Evolutionary conservation across 139 green algal genomes (phyloP).

Genomic region (Prasinococcaceae sp.): DNA sequence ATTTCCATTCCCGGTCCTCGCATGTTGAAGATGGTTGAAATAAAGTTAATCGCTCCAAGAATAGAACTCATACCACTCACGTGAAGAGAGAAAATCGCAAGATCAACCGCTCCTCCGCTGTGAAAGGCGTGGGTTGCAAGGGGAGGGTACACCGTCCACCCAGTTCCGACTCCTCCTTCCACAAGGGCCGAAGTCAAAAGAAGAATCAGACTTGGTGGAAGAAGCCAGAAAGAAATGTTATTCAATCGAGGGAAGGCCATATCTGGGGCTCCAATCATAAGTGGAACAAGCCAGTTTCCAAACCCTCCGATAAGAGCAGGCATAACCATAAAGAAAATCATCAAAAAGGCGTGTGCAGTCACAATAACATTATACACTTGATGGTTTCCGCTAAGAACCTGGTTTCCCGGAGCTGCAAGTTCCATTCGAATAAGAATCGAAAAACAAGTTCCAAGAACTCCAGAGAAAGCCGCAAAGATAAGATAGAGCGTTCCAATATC

Average conservation of each 20-base stretch:
- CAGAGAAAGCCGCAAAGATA: slow-evolving; percentile 34
- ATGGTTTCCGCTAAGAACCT: slow-evolving; percentile 26
- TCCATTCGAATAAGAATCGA: slow-evolving; percentile 33
- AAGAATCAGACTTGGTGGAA: slow-evolving; percentile 4
- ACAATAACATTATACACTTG: slow-evolving; percentile 42
- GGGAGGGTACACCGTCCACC: slow-evolving; percentile 13
- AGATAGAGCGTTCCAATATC: slow-evolving; percentile 45
- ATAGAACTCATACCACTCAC: slow-evolving; percentile 14
- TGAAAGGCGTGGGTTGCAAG: slow-evolving; percentile 10
- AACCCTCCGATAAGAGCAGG: slow-evolving; percentile 7
- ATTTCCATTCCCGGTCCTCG: slow-evolving; percentile 23
- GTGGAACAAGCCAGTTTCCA: slow-evolving; percentile 2
- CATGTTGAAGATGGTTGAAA: slow-evolving; percentile 27
- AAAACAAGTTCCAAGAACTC: slow-evolving; percentile 29
- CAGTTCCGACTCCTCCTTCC: slow-evolving; percentile 3
- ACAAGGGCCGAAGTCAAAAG: slow-evolving; percentile 1
- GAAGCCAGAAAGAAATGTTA: slow-evolving; percentile 19
- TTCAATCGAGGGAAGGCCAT: slow-evolving; percentile 18
- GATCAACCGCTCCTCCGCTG: slow-evolving; percentile 13
- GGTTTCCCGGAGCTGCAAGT: slow-evolving; percentile 14
- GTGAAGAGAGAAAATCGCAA: slow-evolving; percentile 17
- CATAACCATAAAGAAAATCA: slow-evolving; percentile 20
- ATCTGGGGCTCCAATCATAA: slow-evolving; percentile 9
- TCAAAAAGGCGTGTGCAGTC: slow-evolving; percentile 34
- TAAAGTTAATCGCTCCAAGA: slow-evolving; percentile 24